Evolutionary conservation across 257 asterid species (phyloP).

Genomic region (Ocimum tenuiflorum): DNA sequence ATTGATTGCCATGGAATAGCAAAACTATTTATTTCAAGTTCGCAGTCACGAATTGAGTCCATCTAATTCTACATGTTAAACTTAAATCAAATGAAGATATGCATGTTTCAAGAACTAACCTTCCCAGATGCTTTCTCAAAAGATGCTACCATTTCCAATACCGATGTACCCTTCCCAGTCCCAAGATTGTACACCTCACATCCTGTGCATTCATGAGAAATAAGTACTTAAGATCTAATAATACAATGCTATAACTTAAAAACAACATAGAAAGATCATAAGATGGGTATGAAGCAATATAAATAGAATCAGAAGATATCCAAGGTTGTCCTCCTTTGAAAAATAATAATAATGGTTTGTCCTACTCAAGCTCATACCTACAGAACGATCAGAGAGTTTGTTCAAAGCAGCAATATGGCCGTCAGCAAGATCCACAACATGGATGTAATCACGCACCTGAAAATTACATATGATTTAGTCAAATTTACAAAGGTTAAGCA

Average conservation of each 20-base stretch:
- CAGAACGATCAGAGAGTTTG: conserved; percentile 73
- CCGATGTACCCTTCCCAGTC: conserved; percentile 98
- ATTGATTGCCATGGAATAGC: not conserved
- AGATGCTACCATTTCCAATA: conserved; percentile 93
- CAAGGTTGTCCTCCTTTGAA: too few relatives aligned
- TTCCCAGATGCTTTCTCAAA: conserved; percentile 97
- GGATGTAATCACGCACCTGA: conserved; percentile 96
- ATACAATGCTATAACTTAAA: not conserved
- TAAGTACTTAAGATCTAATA: not conserved
- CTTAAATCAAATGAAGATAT: too few relatives aligned
- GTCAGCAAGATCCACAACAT: conserved; percentile 88
- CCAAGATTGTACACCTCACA: conserved; percentile 98
- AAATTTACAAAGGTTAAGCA: not conserved
- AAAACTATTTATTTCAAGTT: not conserved
- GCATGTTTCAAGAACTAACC: conserved; percentile 37
- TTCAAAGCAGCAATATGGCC: conserved; percentile 88
- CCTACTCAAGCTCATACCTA: conserved; percentile 45
- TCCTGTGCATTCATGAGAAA: conserved; percentile 35
- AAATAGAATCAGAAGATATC: not conserved
- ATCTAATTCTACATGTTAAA: too few relatives aligned
- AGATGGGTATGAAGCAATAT: not conserved
- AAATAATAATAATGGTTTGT: not conserved
- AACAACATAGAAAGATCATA: not conserved
- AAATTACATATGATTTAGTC: not conserved
- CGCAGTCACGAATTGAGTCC: not conserved